A percentile compares a stretch with the other conserved stretches of the same genome.
phyloP scores from a whole-genome alignment of 2,329 filamentous ascomycete species.

The Dactylellina cionopaga region DNA sequence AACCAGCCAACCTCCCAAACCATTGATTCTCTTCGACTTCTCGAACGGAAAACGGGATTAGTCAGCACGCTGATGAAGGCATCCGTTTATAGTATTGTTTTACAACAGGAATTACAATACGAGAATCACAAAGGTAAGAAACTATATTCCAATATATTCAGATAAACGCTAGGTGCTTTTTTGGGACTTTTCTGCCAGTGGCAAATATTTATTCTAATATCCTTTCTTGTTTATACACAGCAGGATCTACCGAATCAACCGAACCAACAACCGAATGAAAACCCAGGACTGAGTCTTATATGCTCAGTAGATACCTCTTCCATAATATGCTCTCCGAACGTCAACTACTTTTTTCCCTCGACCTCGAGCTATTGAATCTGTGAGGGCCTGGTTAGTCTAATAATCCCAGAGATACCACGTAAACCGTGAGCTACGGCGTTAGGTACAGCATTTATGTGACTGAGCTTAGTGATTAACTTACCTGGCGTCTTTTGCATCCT shows the following conservation, averaged over 20 bases:
- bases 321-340: conserved; percentile 93
- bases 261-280: not conserved
- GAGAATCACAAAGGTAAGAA: conserved; percentile 60
- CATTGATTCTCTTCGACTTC: conserved; percentile 82
- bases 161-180: no score
- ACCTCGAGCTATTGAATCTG: conserved; percentile 84
- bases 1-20: conserved; percentile 80
- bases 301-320: conserved; percentile 52
- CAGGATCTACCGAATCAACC: not conserved
- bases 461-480: conserved; percentile 7
- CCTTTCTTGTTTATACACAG: no score
- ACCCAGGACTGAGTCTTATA: not conserved
- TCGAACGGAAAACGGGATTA: conserved; percentile 93
- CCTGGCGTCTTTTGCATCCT: conserved; percentile 80
- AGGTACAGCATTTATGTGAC: not conserved
- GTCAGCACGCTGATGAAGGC: conserved; percentile 97
- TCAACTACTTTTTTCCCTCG: conserved; percentile 95
- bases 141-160: not conserved
- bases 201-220: conserved; percentile 12
- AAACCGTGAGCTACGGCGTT: not conserved
- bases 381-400: not conserved
- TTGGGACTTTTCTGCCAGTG: no score
- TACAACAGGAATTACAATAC: conserved; percentile 94
- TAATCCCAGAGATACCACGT: not conserved
- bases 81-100: conserved; percentile 96